A percentile compares a stretch with the other conserved stretches of the same genome.
Conservation (phyloP, 352 stramenopile species). For the Blastocystis sp. region DNA sequence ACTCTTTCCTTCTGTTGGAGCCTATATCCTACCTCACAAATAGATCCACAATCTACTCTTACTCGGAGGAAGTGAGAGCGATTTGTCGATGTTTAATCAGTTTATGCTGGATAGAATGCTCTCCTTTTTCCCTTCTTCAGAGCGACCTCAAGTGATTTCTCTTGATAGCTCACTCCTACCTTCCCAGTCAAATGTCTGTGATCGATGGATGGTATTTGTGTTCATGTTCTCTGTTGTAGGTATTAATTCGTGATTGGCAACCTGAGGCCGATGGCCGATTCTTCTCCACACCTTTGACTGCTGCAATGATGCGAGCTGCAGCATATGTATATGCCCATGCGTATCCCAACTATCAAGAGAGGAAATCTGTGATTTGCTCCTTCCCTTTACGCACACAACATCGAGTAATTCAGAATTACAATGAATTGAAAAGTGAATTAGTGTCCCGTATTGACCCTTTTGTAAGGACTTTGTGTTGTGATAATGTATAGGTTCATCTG, state of each 20-base stretch:
- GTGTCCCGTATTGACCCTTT: too few species aligned
- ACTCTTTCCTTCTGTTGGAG: background rate
- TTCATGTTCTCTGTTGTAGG: background rate
- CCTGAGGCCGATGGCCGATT: background rate
- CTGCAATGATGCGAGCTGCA: background rate
- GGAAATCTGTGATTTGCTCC: background rate
- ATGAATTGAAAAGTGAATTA: too few species aligned
- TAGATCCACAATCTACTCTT: slow-evolving; percentile 6
- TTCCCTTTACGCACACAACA: too few species aligned
- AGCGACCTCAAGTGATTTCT: background rate
- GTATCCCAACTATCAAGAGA: background rate
- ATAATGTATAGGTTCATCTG: background rate
- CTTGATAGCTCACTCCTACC: background rate
- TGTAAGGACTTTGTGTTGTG: background rate
- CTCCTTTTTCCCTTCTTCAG: background rate
- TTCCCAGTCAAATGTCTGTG: background rate
- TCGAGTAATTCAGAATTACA: too few species aligned
- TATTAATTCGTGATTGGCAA: slow-evolving; percentile 3
- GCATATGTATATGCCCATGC: slow-evolving; percentile 4
- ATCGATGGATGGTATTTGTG: background rate
- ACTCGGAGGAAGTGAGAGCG: background rate
- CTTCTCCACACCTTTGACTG: background rate
- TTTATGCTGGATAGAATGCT: background rate
- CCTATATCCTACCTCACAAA: background rate
- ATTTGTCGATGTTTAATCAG: background rate